Conservation (phyloP, 768 basidiomycete species). For the Obba rivulosa region DNA sequence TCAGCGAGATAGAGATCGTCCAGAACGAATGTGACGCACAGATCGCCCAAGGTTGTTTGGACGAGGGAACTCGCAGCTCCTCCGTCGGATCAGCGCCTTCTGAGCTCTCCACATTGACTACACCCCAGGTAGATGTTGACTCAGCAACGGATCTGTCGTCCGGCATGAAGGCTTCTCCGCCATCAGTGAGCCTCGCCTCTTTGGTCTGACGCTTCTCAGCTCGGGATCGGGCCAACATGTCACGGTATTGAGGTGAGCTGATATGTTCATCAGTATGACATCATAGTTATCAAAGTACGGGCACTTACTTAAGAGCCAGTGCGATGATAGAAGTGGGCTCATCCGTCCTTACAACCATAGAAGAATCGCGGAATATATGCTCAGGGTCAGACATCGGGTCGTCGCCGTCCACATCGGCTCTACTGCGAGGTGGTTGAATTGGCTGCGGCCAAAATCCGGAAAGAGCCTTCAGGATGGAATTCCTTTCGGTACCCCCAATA, state of each 20-base stretch:
- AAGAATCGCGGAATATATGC: constrained; percentile 91
- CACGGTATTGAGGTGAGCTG: constrained; percentile 79
- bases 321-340: constrained; percentile 98
- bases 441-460: constrained; percentile 78
- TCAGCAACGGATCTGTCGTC: constrained; percentile 81
- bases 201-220: constrained; percentile 69
- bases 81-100: constrained; percentile 70
- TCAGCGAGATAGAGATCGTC: constrained; percentile 1
- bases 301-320: constrained; percentile 76
- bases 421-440: constrained; percentile 40
- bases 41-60: constrained; percentile 77
- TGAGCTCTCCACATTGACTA: constrained; percentile 74
- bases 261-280: constrained; percentile 9
- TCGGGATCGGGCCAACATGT: constrained; percentile 72
- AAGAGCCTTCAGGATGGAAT: constrained; percentile 76
- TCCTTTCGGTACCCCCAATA: constrained; percentile 51
- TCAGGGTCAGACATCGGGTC: constrained; percentile 77
- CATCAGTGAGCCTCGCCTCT: constrained; percentile 49
- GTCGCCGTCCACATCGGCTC: constrained; percentile 55
- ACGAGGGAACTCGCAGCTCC: constrained; percentile 69
- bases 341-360: constrained; percentile 92
- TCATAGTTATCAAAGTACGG: not conserved
- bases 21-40: constrained; percentile 39
- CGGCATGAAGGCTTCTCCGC: constrained; percentile 87
- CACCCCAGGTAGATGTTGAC: constrained; percentile 87